Base-by-base conservation (phyloP, 2,329 filamentous ascomycete species). In the Metarhizium album region DNA sequence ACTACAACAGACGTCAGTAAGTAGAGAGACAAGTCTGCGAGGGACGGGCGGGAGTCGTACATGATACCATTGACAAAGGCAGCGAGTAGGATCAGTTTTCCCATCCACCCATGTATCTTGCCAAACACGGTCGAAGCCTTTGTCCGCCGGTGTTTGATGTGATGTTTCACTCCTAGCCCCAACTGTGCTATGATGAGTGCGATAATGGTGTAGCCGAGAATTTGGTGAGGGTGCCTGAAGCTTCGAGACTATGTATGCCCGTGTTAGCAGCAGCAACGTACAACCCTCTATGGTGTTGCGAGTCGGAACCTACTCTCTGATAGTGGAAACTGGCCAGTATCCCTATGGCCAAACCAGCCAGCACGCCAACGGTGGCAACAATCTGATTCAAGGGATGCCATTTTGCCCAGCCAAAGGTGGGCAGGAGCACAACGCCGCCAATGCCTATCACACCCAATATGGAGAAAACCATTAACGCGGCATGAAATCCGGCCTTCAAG, bases 51-150 rank as follows among this genome's bases (percentile, higher is more conserved):
- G 5, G 31, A 40, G 24, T 67, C 75, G 54, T 66, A 78, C 76
- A 82, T 63, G 55, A 81, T 80, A 22, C 70, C 76, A 55, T 83
- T 82, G 50, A 75, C 58, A 16, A 78, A 66, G 43, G 78, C 80
- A 3, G 80, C 58, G 9, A 73, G 60, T 20, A 83, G 69, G 35
- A 79, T 68, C 3, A 74, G 45, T 14, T 79, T 73, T 2, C 81
- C 81, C 3, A 80, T 65, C 74, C 79, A 79, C 20, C 78, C 64
- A 62, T 84, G 81, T 23, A 76, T 66, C 18, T 68, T 74, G 48
- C 75, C 71, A 33, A 79, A 69, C 55, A 71, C 70, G 24, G 77
- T 78, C 1, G 74, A 64, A 22, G 69, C 53, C 51, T 74, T 65
- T 2, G 74, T 78, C 60, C 70, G 67, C 58, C 72, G 75, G 61